These are phyloP conservation scores for Zea luxurians DNA, from an alignment of 176 grass and related monocot species.

Conservation along the genomic window DNA sequence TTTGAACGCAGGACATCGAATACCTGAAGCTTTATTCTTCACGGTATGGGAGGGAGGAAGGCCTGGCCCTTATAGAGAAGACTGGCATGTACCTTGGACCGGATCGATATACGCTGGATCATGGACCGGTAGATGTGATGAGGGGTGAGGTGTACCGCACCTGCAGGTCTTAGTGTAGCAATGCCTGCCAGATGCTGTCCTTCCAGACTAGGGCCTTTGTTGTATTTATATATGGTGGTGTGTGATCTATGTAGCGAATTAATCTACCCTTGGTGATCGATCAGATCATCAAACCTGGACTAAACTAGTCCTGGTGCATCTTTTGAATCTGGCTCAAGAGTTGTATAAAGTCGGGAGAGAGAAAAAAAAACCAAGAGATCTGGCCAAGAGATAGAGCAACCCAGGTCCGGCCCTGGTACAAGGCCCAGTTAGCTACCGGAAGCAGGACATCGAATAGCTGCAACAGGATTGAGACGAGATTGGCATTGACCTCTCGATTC, in stretches of 20 bases:
- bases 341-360: too few relatives aligned
- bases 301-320: too few relatives aligned
- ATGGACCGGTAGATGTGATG: constrained; percentile 77
- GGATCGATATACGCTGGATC: constrained; percentile 77
- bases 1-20: constrained; percentile 67
- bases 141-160: constrained; percentile 86
- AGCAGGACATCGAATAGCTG: too few relatives aligned
- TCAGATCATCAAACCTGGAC: neutral
- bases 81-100: constrained; percentile 77
- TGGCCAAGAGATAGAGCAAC: too few relatives aligned
- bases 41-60: constrained; percentile 66
- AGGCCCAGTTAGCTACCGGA: too few relatives aligned
- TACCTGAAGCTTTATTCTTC: constrained; percentile 96
- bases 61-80: constrained; percentile 65
- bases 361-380: too few relatives aligned
- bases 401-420: too few relatives aligned
- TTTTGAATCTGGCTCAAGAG: neutral
- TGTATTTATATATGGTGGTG: constrained; percentile 16
- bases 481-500: too few relatives aligned
- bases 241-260: constrained; percentile 4
- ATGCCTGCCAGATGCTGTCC: neutral
- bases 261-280: neutral
- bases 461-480: too few relatives aligned
- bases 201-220: neutral
- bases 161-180: constrained; percentile 51